Conservation (phyloP, 257 asterid species). For the Ophiorrhiza pumila region DNA sequence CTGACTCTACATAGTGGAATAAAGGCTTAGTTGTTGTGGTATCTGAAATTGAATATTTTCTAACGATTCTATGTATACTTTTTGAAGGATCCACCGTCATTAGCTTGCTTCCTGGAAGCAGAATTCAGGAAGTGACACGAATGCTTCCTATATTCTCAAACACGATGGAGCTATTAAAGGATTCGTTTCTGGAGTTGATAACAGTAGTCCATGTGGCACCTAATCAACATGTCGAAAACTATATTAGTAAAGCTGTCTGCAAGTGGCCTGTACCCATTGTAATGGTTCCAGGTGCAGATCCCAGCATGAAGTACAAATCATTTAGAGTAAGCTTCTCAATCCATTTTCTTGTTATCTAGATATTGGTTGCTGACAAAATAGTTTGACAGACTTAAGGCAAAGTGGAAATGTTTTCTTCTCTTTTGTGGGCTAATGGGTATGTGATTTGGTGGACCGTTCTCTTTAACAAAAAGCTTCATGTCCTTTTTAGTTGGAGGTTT, state of each 20-base stretch:
- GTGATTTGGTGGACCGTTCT: background rate
- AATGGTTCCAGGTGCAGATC: conserved; percentile 64
- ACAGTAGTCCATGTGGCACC: conserved; percentile 83
- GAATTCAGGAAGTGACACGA: conserved; percentile 84
- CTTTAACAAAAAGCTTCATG: background rate
- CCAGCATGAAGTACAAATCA: conserved; percentile 51
- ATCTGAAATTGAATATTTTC: background rate
- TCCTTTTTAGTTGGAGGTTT: too few relatives aligned
- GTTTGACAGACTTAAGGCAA: background rate
- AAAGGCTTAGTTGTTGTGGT: too few relatives aligned
- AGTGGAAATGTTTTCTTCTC: background rate
- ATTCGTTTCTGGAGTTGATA: conserved; percentile 41
- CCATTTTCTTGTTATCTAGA: conserved; percentile 1
- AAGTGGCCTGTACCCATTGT: conserved; percentile 65
- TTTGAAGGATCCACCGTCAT: conserved; percentile 64
- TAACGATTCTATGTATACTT: conserved; percentile 2
- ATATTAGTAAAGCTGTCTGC: conserved; percentile 37
- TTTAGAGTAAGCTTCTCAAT: conserved; percentile 60
- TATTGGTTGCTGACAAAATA: background rate
- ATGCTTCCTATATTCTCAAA: conserved; percentile 72
- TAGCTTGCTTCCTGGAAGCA: conserved; percentile 93
- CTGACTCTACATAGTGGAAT: too few relatives aligned
- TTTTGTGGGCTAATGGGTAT: background rate
- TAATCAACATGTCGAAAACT: conserved; percentile 63
- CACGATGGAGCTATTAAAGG: conserved; percentile 55